Evolutionary conservation across 495 filamentous ascomycete genomes (phyloP).

Genomic region (Barbatosphaeria neglecta): DNA sequence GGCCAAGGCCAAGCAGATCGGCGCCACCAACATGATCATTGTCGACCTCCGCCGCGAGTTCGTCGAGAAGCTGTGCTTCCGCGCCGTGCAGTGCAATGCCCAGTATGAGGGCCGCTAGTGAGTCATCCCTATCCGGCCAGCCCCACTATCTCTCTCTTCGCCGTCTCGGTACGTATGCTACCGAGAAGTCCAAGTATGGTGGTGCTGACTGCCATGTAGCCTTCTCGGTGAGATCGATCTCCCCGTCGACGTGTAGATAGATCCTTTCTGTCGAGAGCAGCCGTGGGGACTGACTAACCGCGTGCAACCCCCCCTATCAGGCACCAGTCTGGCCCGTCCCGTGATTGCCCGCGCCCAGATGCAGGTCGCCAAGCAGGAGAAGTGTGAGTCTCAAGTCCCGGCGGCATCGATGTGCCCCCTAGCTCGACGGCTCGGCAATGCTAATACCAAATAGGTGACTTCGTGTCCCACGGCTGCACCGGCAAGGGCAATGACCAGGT

Average conservation of each 20-base stretch:
- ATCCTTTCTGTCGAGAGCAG: too few relatives aligned
- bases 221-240: not conserved
- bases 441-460: constrained; percentile 22
- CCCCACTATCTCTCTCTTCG: too few relatives aligned
- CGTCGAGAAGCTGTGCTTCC: constrained; percentile 78
- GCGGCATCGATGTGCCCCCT: constrained; percentile 16
- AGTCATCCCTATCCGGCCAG: constrained; percentile 35
- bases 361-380: constrained; percentile 48
- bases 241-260: too few relatives aligned
- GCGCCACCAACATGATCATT: constrained; percentile 52
- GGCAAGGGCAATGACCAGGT: constrained; percentile 85
- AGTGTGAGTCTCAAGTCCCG: constrained; percentile 55
- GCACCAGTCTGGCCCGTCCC: constrained; percentile 73
- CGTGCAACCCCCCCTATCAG: too few relatives aligned
- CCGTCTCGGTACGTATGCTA: too few relatives aligned
- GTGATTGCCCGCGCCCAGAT: constrained; percentile 82
- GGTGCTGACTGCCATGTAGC: not conserved
- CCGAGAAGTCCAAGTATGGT: too few relatives aligned
- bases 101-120: constrained; percentile 19
- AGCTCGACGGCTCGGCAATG: not conserved
- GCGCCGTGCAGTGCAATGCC: constrained; percentile 76
- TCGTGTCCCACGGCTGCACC: constrained; percentile 70
- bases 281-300: too few relatives aligned
- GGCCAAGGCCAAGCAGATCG: constrained; percentile 56
- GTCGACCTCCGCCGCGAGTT: constrained; percentile 64